These are phyloP conservation scores for Botryotinia convoluta DNA, from an alignment of 2,329 filamentous ascomycete species.

Conservation along the genomic window DNA sequence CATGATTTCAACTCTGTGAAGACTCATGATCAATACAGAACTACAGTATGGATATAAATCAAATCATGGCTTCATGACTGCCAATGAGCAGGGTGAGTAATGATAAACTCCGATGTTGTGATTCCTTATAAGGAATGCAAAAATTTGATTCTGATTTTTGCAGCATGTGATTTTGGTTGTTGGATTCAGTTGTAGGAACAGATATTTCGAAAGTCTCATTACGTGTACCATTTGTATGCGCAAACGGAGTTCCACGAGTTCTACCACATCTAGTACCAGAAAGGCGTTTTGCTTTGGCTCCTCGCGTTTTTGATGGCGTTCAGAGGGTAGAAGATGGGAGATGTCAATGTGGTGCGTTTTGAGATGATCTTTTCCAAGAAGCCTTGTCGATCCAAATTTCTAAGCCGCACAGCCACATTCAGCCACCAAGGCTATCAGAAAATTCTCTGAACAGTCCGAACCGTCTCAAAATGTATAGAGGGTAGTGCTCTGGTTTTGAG, in stretches of 20 bases:
- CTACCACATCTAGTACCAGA: slow-evolving; percentile 45
- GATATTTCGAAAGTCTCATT: slow-evolving; percentile 57
- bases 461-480: neutral
- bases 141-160: neutral
- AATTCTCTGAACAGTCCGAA: neutral
- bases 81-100: neutral
- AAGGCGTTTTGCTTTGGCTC: too few relatives aligned
- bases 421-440: neutral
- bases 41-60: neutral
- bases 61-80: neutral
- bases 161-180: slow-evolving; percentile 22
- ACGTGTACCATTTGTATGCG: slow-evolving; percentile 60
- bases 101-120: neutral
- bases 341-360: too few relatives aligned
- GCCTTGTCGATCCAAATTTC: neutral
- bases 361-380: too few relatives aligned
- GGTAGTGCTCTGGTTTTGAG: neutral
- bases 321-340: too few relatives aligned
- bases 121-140: neutral
- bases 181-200: slow-evolving; percentile 68
- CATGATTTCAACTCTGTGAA: too few relatives aligned
- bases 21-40: neutral
- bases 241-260: slow-evolving; percentile 60
- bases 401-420: neutral
- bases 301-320: too few relatives aligned